These are phyloP conservation scores for Sporothrix brasiliensis DNA, from an alignment of 2,329 filamentous ascomycete species.

Conservation along the genomic window DNA sequence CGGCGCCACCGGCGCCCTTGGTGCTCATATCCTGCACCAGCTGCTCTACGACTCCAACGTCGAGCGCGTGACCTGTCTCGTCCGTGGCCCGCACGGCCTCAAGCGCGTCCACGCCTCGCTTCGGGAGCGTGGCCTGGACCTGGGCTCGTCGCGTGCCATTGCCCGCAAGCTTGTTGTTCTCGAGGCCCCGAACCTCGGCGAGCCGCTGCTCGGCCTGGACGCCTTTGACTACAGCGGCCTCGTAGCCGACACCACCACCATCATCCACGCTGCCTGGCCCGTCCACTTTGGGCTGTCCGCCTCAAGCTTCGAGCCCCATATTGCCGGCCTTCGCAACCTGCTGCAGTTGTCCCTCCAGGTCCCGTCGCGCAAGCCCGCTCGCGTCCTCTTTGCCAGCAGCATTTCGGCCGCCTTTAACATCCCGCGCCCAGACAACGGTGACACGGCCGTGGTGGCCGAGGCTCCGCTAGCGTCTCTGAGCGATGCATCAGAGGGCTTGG, in stretches of 20 bases:
- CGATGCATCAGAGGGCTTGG: slow-evolving; percentile 18
- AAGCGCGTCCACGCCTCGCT: slow-evolving; percentile 33
- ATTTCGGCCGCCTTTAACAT: slow-evolving; percentile 33
- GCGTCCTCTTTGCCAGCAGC: slow-evolving; percentile 35
- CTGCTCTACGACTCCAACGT: slow-evolving; percentile 45
- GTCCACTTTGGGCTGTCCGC: slow-evolving; percentile 56
- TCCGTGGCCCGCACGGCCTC: slow-evolving; percentile 30
- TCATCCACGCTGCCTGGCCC: slow-evolving; percentile 54
- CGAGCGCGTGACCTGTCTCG: slow-evolving; percentile 43
- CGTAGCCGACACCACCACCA: slow-evolving; percentile 43
- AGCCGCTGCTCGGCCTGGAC: slow-evolving; percentile 44
- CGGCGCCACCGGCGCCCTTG: slow-evolving; percentile 50
- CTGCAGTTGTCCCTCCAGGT: slow-evolving; percentile 42
- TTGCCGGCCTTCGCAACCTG: slow-evolving; percentile 49
- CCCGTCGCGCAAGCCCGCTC: slow-evolving; percentile 25
- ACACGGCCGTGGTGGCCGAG: slow-evolving; percentile 25
- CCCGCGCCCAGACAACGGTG: slow-evolving; percentile 22
- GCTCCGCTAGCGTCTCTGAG: slow-evolving; percentile 19
- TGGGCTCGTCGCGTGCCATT: neutral
- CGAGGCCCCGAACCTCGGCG: slow-evolving; percentile 31
- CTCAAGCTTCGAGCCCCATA: slow-evolving; percentile 50
- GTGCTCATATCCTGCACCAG: slow-evolving; percentile 46
- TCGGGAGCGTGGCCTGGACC: slow-evolving; percentile 25
- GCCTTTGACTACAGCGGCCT: slow-evolving; percentile 40
- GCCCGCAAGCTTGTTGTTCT: slow-evolving; percentile 29